Percentiles rank a stretch among this genome's conserved stretches.
These are phyloP conservation scores for Nicotiana attenuata DNA, from an alignment of 257 asterid species.

Conservation along the genomic window DNA sequence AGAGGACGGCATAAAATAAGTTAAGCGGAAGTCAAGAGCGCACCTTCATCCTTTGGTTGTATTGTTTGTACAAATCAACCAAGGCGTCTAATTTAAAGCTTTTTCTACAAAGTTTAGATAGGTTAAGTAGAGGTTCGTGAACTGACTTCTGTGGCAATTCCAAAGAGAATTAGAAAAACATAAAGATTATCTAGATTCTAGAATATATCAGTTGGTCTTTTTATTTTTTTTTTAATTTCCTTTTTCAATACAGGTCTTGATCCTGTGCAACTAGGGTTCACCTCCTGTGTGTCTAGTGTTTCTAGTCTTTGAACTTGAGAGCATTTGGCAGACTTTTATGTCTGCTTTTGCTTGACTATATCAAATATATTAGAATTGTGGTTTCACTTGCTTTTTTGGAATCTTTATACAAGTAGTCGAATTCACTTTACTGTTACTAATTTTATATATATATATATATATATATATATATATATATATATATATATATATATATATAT, in stretches of 20 bases:
- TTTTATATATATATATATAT: no score
- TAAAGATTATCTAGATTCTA: neutral
- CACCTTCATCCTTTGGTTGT: neutral
- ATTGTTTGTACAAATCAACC: neutral
- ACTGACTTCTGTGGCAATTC: conserved; percentile 11
- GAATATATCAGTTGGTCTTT: no score
- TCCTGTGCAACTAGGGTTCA: neutral
- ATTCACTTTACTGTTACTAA: no score
- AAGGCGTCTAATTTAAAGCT: neutral
- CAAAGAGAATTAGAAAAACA: neutral
- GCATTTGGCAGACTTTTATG: neutral
- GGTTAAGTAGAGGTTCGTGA: conserved; percentile 16
- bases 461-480: no score
- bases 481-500: no score
- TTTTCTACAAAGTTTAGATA: neutral
- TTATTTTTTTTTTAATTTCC: neutral
- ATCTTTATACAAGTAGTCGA: no score
- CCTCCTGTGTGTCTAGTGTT: neutral
- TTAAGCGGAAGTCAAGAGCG: conserved; percentile 21
- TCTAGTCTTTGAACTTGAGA: neutral
- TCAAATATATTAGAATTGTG: neutral
- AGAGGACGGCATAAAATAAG: neutral
- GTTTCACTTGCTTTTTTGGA: neutral
- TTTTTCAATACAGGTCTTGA: neutral
- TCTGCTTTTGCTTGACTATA: neutral